phyloP scores from a whole-genome alignment of 176 grass and related monocot genomes.

The Neostapfia colusana region DNA sequence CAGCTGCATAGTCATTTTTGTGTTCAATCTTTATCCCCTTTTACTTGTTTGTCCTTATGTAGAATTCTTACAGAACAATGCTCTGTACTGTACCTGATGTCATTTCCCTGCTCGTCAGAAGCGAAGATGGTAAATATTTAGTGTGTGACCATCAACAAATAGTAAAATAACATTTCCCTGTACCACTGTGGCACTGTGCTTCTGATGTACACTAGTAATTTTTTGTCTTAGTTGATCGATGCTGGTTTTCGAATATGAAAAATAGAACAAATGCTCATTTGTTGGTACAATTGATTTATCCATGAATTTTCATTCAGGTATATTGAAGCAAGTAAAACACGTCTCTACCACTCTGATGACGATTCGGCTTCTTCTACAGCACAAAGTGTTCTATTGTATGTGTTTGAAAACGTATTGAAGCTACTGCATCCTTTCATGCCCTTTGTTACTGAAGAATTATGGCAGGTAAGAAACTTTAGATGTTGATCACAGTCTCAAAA shows the following conservation, averaged over 20 bases:
- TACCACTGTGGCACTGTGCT: neutral
- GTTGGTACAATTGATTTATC: neutral
- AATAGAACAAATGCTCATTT: neutral
- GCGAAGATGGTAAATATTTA: slow-evolving; percentile 6
- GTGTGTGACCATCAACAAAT: neutral
- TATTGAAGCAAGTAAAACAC: slow-evolving; percentile 97
- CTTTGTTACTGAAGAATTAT: slow-evolving; percentile 97
- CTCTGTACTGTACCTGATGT: neutral
- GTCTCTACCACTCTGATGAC: slow-evolving; percentile 76
- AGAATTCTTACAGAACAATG: neutral
- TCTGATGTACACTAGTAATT: slow-evolving; percentile 4
- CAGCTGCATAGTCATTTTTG: neutral
- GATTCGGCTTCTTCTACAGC: slow-evolving; percentile 53
- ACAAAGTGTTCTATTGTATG: slow-evolving; percentile 81
- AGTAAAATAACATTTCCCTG: neutral
- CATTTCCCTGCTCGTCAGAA: slow-evolving; percentile 8
- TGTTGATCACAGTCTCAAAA: neutral
- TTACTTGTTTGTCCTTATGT: neutral
- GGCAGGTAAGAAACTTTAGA: slow-evolving; percentile 72
- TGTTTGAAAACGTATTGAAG: slow-evolving; percentile 96
- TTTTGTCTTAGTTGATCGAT: neutral
- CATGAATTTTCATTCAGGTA: slow-evolving; percentile 59
- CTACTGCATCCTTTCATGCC: slow-evolving; percentile 97
- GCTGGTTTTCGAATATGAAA: slow-evolving; percentile 20
- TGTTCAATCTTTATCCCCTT: neutral